Percentiles rank a stretch among this genome's conserved stretches.
Conservation (phyloP, 768 basidiomycete genomes). For the Crepidotus variabilis region DNA sequence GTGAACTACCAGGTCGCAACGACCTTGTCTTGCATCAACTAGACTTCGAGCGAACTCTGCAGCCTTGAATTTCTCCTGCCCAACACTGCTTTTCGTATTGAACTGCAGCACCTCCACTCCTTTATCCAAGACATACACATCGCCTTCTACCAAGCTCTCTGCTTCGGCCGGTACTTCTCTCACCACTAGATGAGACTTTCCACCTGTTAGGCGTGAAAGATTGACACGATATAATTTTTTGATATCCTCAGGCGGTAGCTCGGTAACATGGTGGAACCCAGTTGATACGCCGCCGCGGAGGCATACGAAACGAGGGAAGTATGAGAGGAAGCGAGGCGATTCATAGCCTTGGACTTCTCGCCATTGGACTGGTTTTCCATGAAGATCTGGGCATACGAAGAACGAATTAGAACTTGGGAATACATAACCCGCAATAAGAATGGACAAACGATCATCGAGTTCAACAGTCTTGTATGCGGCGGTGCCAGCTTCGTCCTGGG, state of each 20-base stretch:
- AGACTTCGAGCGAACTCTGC: slow-evolving; percentile 54
- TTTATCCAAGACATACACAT: slow-evolving; percentile 60
- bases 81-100: slow-evolving; percentile 50
- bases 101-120: slow-evolving; percentile 49
- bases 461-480: slow-evolving; percentile 68
- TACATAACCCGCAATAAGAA: background rate
- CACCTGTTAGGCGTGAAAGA: slow-evolving; percentile 23
- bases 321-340: slow-evolving; percentile 37
- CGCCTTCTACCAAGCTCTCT: slow-evolving; percentile 47
- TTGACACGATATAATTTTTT: slow-evolving; percentile 50
- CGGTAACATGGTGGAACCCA: slow-evolving; percentile 29
- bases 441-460: slow-evolving; percentile 54
- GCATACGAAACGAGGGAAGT: slow-evolving; percentile 26
- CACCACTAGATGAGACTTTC: slow-evolving; percentile 33
- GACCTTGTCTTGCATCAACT: slow-evolving; percentile 35
- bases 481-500: slow-evolving; percentile 58
- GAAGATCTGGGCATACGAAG: slow-evolving; percentile 35
- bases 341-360: slow-evolving; percentile 61
- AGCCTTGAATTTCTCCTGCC: slow-evolving; percentile 58
- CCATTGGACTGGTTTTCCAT: slow-evolving; percentile 55
- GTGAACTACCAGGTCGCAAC: slow-evolving; percentile 43
- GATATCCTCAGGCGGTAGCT: slow-evolving; percentile 28
- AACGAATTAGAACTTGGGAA: background rate
- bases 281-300: slow-evolving; percentile 27
- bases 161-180: slow-evolving; percentile 44